Base-by-base conservation (phyloP, 805 yeast genomes). In the Metschnikowia cerradonensis region DNA sequence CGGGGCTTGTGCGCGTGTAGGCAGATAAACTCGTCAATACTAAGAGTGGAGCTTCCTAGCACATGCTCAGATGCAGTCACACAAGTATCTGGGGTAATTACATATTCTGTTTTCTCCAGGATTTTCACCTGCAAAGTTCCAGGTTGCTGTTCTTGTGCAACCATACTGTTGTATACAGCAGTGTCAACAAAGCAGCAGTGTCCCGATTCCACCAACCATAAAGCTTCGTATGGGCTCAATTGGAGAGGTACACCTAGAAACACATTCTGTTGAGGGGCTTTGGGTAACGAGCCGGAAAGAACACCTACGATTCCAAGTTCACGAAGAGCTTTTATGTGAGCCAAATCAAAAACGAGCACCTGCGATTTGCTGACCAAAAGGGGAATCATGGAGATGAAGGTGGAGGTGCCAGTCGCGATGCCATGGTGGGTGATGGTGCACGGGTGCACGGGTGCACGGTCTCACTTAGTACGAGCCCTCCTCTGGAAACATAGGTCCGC, bases 241-340 rank as follows among this genome's bases (percentile, higher is more conserved):
- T 82, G 81, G 46, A 94, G 66, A 0, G 99, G 99, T 2, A 91
- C 67, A 0, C 96, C 95, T 38, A 89, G 71, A 60, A 91, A 86
- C n/a, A 84, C 74, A 61, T 90, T 90, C 62, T 92, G 99, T 65
- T 94, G 99, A 2, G 97, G 94, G n/a, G 91, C 90, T 43, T 82
- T 76, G 0, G 97, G 88, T 31, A 94, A 69, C 0, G 97, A 87
- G 0, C 99, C 99, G 0, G 81, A 70, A 14, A 92, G 71, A 1
- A 85, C 81, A 0, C 99, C 99, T 20, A 83, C 75, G 1, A 94
- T 77, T 13, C 89, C 88, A 40, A 78, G 67, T 2, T 73, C 72
- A 20, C 97, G 72, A 6, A 90, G 72, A 20, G 49, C 49, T 56
- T 77, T 76, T 45, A 88, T 73, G 46, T 76, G 79, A 0, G 75